These are phyloP conservation scores for Hirsutella thompsonii DNA, from an alignment of 2,329 filamentous ascomycete genomes.

Conservation along the genomic window DNA sequence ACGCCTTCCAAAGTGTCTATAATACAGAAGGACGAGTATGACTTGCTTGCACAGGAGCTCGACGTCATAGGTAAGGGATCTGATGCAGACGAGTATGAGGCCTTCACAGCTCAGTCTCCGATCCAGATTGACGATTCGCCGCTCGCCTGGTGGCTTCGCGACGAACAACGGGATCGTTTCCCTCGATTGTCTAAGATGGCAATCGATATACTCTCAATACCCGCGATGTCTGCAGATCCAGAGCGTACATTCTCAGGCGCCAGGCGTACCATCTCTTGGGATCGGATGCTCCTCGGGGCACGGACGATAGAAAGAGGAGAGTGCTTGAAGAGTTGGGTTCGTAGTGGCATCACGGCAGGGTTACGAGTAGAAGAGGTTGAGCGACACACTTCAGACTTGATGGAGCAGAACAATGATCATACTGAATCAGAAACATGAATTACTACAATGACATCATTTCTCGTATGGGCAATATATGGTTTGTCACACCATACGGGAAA, in stretches of 20 bases:
- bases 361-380: neutral
- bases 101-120: conserved; percentile 3
- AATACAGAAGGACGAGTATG: neutral
- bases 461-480: conserved; percentile 1
- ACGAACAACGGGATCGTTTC: conserved; percentile 2
- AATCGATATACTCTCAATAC: conserved; percentile 5
- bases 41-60: neutral
- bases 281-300: conserved; percentile 4
- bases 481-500: neutral
- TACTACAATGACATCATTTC: conserved; percentile 1
- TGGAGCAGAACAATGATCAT: neutral
- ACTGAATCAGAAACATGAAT: neutral
- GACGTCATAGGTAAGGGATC: neutral
- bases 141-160: conserved; percentile 4
- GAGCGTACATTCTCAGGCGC: conserved; percentile 4
- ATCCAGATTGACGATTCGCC: conserved; percentile 2
- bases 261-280: conserved; percentile 4
- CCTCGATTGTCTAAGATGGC: conserved; percentile 5
- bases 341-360: neutral
- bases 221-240: conserved; percentile 5
- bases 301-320: conserved; percentile 3
- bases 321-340: conserved; percentile 1
- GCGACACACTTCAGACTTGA: neutral
- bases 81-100: neutral
- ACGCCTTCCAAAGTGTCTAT: neutral